phyloP scores from a whole-genome alignment of 768 basidiomycete genomes.

The Rhodotorula babjevae region DNA sequence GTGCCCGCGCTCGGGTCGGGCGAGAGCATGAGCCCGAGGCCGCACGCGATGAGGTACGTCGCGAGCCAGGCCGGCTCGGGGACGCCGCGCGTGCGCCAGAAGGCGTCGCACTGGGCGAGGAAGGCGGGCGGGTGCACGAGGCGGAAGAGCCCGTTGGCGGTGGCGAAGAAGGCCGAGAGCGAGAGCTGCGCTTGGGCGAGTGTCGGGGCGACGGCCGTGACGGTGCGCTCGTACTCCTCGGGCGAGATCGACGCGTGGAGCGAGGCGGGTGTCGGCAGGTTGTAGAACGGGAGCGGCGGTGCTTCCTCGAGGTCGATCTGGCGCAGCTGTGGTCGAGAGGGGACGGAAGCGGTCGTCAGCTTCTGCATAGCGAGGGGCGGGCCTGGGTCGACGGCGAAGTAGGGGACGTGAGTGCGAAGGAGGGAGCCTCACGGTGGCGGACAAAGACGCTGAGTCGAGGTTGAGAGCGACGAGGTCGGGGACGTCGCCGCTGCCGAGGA shows the following conservation, averaged over 20 bases:
- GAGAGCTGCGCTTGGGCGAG: constrained; percentile 21
- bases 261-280: background rate
- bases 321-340: background rate
- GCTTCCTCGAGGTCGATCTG: background rate
- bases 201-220: constrained; percentile 18
- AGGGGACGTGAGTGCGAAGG: too few species aligned
- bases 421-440: background rate
- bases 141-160: constrained; percentile 17
- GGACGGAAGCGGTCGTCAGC: too few species aligned
- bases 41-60: constrained; percentile 18
- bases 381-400: too few species aligned
- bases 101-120: constrained; percentile 13
- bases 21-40: constrained; percentile 10
- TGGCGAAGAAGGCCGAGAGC: constrained; percentile 17
- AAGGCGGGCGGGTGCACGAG: constrained; percentile 19
- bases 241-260: constrained; percentile 6
- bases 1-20: background rate
- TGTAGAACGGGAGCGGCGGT: background rate
- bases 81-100: constrained; percentile 22
- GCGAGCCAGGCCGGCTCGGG: constrained; percentile 36
- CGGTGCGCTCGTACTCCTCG: background rate
- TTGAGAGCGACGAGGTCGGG: background rate
- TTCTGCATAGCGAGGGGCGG: too few species aligned
- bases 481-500: background rate
- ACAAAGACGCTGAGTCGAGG: background rate